Conservation (phyloP, 306 rosid species). For the Pyrus pyrifolia region DNA sequence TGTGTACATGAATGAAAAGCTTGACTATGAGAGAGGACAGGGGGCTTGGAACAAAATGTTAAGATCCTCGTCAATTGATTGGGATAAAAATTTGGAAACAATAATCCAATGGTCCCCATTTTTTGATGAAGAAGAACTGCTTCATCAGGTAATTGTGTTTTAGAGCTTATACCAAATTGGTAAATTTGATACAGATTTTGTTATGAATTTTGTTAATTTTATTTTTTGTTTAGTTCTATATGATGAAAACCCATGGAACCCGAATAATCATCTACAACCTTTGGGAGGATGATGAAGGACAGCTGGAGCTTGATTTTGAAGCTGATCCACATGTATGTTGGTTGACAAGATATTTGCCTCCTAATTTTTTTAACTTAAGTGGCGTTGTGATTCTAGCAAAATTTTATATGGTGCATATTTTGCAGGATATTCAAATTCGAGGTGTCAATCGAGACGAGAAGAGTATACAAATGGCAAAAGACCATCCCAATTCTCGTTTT, state of each 20-base stretch:
- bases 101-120: constrained; percentile 89
- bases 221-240: constrained; percentile 45
- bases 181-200: background rate
- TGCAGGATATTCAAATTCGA: constrained; percentile 88
- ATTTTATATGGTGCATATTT: constrained; percentile 7
- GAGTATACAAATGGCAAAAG: constrained; percentile 73
- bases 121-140: constrained; percentile 66
- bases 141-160: constrained; percentile 43
- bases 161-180: background rate
- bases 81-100: constrained; percentile 71
- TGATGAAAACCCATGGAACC: constrained; percentile 69
- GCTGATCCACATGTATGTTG: constrained; percentile 69
- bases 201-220: constrained; percentile 11
- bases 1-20: constrained; percentile 37
- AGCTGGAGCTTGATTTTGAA: constrained; percentile 85
- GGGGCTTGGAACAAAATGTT: constrained; percentile 52
- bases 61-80: constrained; percentile 57
- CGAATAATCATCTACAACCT: constrained; percentile 85
- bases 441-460: constrained; percentile 97
- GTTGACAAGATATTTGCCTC: background rate
- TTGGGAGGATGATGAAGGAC: constrained; percentile 99
- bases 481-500: constrained; percentile 81
- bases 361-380: background rate
- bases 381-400: background rate
- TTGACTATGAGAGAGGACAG: constrained; percentile 69